Evolutionary conservation across 495 filamentous ascomycete species (phyloP).

Genomic region (Talaromyces nanjingensis): DNA sequence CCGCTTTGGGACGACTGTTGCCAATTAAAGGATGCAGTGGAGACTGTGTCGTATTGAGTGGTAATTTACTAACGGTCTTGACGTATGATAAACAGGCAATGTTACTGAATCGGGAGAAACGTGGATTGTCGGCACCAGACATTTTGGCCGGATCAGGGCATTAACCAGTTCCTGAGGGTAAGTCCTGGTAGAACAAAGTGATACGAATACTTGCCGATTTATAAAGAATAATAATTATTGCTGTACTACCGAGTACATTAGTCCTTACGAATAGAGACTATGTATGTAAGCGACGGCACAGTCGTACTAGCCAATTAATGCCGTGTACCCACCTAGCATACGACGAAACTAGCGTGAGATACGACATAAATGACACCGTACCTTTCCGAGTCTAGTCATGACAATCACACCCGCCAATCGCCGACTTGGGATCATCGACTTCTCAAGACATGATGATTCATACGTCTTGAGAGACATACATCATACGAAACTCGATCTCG

Average conservation of each 20-base stretch:
- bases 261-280: background rate
- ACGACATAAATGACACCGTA: too few species aligned
- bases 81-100: background rate
- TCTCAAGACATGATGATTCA: background rate
- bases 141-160: background rate
- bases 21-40: background rate
- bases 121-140: background rate
- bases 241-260: background rate
- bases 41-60: background rate
- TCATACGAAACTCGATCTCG: background rate
- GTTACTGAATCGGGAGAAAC: background rate
- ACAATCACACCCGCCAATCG: background rate
- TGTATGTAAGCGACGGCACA: background rate
- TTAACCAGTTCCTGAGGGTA: background rate
- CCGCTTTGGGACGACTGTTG: background rate
- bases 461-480: background rate
- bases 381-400: background rate
- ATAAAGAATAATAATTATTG: background rate
- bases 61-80: background rate
- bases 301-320: background rate
- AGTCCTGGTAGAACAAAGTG: too few species aligned
- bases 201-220: background rate
- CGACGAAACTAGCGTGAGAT: background rate
- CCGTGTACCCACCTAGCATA: too few species aligned
- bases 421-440: background rate